phyloP scores from a whole-genome alignment of 2,329 filamentous ascomycete genomes.

The Fusarium stilboides region DNA sequence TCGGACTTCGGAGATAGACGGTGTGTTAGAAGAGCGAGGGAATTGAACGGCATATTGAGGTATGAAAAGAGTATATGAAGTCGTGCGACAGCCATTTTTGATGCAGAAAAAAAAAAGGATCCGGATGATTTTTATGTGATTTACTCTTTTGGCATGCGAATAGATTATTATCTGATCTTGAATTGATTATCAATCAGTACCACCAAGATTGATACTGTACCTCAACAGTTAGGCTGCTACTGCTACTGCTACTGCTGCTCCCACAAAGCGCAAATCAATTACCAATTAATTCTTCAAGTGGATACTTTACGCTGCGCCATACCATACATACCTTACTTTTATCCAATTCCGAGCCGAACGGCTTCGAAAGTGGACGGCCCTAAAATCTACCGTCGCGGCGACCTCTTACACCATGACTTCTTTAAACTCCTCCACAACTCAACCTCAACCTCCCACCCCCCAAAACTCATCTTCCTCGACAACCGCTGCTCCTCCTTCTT shows the following conservation, averaged over 20 bases:
- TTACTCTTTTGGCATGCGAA: background rate
- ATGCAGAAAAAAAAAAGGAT: background rate
- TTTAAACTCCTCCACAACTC: conserved; percentile 12
- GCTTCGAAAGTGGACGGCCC: conserved; percentile 33
- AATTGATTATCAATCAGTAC: conserved; percentile 41
- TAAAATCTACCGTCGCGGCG: conserved; percentile 36
- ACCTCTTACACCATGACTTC: conserved; percentile 33
- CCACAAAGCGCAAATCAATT: conserved; percentile 14
- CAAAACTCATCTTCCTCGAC: conserved; percentile 17
- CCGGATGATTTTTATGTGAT: background rate
- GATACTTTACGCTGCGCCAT: background rate
- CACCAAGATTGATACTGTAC: background rate
- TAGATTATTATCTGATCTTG: background rate
- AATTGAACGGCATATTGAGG: conserved; percentile 30
- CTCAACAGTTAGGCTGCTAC: background rate
- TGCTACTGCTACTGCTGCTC: conserved; percentile 5
- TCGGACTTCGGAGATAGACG: conserved; percentile 42
- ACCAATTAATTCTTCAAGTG: conserved; percentile 25
- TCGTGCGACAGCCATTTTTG: background rate
- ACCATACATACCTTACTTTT: too few species aligned
- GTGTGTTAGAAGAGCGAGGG: conserved; percentile 34
- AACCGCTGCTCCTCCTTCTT: conserved; percentile 33
- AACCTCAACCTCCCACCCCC: background rate
- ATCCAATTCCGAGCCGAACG: conserved; percentile 31
- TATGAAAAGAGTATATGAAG: conserved; percentile 14